Conservation (phyloP, 2,329 filamentous ascomycete genomes). For the Xylariaceae sp. region DNA sequence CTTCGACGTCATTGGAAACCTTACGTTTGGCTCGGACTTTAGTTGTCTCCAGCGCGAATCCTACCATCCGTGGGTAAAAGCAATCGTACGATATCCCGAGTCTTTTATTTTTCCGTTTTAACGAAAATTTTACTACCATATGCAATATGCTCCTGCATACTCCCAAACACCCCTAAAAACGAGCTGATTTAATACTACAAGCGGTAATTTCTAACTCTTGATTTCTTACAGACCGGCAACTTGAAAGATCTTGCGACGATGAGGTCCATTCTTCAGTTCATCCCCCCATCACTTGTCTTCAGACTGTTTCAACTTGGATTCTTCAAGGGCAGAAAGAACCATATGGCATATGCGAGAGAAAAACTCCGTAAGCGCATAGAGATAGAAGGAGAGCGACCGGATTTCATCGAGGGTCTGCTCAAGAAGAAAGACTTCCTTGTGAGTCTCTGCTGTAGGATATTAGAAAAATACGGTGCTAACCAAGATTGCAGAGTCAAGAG, state of each 20-base stretch:
- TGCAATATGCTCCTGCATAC: too few species aligned
- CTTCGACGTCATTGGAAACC: slow-evolving; percentile 35
- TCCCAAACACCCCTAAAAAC: too few species aligned
- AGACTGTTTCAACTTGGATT: neutral
- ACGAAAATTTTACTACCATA: too few species aligned
- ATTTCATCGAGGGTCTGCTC: slow-evolving; percentile 24
- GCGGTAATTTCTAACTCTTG: too few species aligned
- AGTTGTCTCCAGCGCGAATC: slow-evolving; percentile 23
- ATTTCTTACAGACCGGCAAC: slow-evolving; percentile 1
- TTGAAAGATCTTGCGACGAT: slow-evolving; percentile 5
- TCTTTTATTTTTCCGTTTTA: too few species aligned
- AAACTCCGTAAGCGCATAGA: slow-evolving; percentile 4
- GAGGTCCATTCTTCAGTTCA: slow-evolving; percentile 6
- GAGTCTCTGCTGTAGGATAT: neutral
- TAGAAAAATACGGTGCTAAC: neutral
- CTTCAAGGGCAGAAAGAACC: slow-evolving; percentile 13
- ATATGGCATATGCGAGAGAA: slow-evolving; percentile 4
- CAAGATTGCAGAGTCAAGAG: too few species aligned
- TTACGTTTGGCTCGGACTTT: slow-evolving; percentile 30
- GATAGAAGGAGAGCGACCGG: slow-evolving; percentile 4
- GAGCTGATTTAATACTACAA: too few species aligned
- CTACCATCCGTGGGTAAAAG: slow-evolving; percentile 29
- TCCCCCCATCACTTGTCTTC: slow-evolving; percentile 1
- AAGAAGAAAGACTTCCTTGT: slow-evolving; percentile 9
- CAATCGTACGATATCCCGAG: neutral